Evolutionary conservation across 306 rosid species (phyloP).

Genomic region (Cucumis melo): DNA sequence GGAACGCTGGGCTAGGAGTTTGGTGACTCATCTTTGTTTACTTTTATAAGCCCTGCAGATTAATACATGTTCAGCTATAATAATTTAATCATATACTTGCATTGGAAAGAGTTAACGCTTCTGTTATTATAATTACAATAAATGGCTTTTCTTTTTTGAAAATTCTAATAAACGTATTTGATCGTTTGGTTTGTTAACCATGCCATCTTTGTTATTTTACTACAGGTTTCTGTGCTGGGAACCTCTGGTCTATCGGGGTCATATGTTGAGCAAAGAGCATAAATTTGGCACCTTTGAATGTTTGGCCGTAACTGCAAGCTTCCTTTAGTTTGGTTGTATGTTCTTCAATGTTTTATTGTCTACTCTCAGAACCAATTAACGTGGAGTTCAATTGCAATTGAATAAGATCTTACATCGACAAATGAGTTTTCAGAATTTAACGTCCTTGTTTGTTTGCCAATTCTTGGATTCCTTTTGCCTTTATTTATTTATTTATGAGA

Average conservation of each 20-base stretch:
- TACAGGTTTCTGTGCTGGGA: conserved; percentile 87
- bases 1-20: background rate
- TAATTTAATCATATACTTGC: background rate
- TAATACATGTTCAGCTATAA: background rate
- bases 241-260: conserved; percentile 97
- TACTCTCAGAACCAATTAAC: conserved; percentile 13
- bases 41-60: background rate
- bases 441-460: background rate
- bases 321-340: conserved; percentile 16
- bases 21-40: background rate
- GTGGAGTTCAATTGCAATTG: conserved; percentile 21
- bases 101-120: background rate
- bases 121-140: background rate
- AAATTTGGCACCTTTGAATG: conserved; percentile 17
- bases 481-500: no score
- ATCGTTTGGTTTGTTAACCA: background rate
- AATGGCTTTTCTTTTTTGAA: no score
- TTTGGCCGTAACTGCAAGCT: conserved; percentile 16
- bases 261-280: conserved; percentile 83
- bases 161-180: background rate
- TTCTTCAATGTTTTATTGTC: conserved; percentile 16
- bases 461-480: background rate
- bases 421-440: conserved; percentile 10
- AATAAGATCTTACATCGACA: conserved; percentile 37
- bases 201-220: background rate